Percentiles rank a stretch among this genome's conserved stretches.
Conservation (phyloP, 1,139 yeast genomes). For the Saccharomyces hybrid region DNA sequence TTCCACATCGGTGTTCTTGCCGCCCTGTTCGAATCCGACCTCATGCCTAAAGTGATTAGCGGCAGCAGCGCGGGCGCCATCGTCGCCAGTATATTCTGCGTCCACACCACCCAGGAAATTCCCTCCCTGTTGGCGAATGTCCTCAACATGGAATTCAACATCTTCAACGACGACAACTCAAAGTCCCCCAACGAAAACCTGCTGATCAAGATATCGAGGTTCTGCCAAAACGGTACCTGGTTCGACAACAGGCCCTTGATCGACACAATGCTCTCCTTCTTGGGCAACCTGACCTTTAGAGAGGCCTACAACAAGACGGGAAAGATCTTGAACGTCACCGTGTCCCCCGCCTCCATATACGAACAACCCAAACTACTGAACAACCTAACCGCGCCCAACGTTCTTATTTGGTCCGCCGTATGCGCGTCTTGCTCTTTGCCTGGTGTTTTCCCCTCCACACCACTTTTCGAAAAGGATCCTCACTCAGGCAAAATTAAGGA, state of each 20-base stretch:
- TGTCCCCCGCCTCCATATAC: slow-evolving; percentile 75
- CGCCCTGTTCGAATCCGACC: slow-evolving; percentile 61
- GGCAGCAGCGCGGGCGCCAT: slow-evolving; percentile 97
- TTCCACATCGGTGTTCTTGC: slow-evolving; percentile 88
- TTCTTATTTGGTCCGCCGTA: slow-evolving; percentile 90
- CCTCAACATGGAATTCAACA: slow-evolving; percentile 54
- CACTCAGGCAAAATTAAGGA: slow-evolving; percentile 45
- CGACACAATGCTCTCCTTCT: slow-evolving; percentile 62
- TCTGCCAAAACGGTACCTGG: slow-evolving; percentile 61
- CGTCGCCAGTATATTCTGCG: slow-evolving; percentile 80
- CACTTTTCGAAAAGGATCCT: slow-evolving; percentile 76
- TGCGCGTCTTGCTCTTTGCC: slow-evolving; percentile 96
- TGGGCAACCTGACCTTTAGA: slow-evolving; percentile 91
- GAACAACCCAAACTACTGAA: slow-evolving; percentile 79
- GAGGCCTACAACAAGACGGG: slow-evolving; percentile 90
- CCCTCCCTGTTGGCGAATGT: slow-evolving; percentile 47
- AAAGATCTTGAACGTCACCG: slow-evolving; percentile 76
- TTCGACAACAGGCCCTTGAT: slow-evolving; percentile 70
- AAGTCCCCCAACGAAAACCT: slow-evolving; percentile 38
- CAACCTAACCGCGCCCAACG: slow-evolving; percentile 91
- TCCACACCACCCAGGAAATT: slow-evolving; percentile 71
- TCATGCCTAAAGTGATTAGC: slow-evolving; percentile 82
- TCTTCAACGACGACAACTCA: slow-evolving; percentile 53
- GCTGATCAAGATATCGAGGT: slow-evolving; percentile 43
- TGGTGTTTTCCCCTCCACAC: slow-evolving; percentile 78